A percentile compares a stretch with the other conserved stretches of the same genome.
Conservation (phyloP, 2,329 filamentous ascomycete species). For the Huntiella bhutanensis region DNA sequence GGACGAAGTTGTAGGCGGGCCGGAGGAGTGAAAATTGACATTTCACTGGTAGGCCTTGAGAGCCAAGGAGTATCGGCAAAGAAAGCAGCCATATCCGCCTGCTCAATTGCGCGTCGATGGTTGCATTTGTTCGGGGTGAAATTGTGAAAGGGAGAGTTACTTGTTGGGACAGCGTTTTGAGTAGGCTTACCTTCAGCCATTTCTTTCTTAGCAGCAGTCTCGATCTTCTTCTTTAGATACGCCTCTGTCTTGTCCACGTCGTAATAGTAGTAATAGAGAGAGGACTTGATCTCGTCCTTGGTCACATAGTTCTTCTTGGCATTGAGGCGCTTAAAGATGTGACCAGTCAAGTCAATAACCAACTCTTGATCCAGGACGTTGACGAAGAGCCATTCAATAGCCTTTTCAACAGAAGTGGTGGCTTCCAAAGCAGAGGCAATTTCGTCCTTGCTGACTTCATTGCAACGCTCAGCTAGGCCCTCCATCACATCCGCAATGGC, state of each 20-base stretch:
- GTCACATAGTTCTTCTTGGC: conserved; percentile 29
- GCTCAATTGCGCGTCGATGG: background rate
- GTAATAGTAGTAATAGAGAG: conserved; percentile 80
- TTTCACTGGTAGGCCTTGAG: conserved; percentile 45
- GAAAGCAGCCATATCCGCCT: conserved; percentile 25
- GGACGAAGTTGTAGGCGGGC: conserved; percentile 20
- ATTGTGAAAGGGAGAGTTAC: conserved; percentile 6
- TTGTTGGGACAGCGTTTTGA: background rate
- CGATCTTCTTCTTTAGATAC: conserved; percentile 42
- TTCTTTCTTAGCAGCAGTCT: conserved; percentile 24
- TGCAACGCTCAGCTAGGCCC: conserved; percentile 7
- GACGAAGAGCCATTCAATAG: conserved; percentile 6
- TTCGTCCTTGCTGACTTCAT: conserved; percentile 6
- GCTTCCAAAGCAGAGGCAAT: conserved; percentile 3
- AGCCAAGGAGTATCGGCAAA: conserved; percentile 81
- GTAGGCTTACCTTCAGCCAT: conserved; percentile 23
- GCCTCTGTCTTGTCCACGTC: conserved; percentile 61
- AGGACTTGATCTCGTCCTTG: conserved; percentile 51
- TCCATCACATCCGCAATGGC: background rate
- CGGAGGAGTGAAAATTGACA: conserved; percentile 43
- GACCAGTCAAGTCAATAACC: background rate
- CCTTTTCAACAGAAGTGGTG: background rate
- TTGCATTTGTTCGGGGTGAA: background rate
- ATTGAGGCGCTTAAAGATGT: conserved; percentile 24
- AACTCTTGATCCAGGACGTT: conserved; percentile 6